phyloP scores from a whole-genome alignment of 2,329 filamentous ascomycete species.

The Cryoendolithus antarcticus region DNA sequence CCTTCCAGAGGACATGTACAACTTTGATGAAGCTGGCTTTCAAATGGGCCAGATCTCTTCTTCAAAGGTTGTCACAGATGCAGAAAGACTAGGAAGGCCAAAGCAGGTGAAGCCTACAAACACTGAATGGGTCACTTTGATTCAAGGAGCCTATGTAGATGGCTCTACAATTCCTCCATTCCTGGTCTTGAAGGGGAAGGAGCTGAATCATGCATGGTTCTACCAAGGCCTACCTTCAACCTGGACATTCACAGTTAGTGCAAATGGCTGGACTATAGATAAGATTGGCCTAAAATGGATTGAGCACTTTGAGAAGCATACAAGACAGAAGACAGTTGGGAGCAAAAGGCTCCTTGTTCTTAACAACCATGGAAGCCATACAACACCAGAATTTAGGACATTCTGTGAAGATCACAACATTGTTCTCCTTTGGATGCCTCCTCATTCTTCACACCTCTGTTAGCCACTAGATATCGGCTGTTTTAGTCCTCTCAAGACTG shows the following conservation, averaged over 20 bases:
- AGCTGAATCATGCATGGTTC: background rate
- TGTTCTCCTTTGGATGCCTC: too few relatives aligned
- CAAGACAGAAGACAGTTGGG: background rate
- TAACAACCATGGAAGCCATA: too few relatives aligned
- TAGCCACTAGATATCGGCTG: too few relatives aligned
- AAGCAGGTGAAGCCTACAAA: conserved; percentile 13
- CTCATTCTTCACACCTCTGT: too few relatives aligned
- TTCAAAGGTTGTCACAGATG: conserved; percentile 11
- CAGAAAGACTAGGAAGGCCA: conserved; percentile 7
- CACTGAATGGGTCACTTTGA: conserved; percentile 17
- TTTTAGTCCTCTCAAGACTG: too few relatives aligned
- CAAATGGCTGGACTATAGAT: background rate
- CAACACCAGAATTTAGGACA: too few relatives aligned
- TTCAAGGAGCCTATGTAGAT: conserved; percentile 10
- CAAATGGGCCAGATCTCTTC: conserved; percentile 11
- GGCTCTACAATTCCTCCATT: conserved; percentile 15
- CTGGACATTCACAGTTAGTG: background rate
- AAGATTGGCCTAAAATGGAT: background rate
- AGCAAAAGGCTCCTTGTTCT: too few relatives aligned
- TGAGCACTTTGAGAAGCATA: background rate
- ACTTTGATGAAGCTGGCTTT: conserved; percentile 16
- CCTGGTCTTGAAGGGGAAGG: conserved; percentile 14
- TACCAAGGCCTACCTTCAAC: background rate
- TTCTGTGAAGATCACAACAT: too few relatives aligned
- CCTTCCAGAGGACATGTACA: conserved; percentile 8